phyloP scores from a whole-genome alignment of 352 stramenopile genomes.

The Phytophthora fragariae region DNA sequence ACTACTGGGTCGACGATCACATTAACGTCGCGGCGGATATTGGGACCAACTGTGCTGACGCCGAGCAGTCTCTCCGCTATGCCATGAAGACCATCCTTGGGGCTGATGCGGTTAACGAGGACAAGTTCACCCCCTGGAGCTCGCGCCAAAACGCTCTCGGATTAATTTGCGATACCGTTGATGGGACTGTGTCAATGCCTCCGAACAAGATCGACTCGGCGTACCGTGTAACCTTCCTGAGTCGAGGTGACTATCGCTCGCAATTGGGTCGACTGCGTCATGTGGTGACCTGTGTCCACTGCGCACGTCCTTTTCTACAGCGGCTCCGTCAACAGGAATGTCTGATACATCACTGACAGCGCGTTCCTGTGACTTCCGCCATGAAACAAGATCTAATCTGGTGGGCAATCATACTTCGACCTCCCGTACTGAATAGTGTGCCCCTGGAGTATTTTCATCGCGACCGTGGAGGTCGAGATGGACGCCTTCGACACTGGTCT shows the following conservation, averaged over 20 bases:
- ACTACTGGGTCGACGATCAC: slow-evolving; percentile 7
- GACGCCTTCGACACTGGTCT: slow-evolving; percentile 23
- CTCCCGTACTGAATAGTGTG: background rate
- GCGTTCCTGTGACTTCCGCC: background rate
- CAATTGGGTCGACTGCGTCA: background rate
- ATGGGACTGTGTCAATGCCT: background rate
- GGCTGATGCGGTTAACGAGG: background rate
- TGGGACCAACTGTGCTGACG: background rate
- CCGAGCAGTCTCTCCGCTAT: background rate
- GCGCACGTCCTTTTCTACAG: background rate
- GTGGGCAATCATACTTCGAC: background rate
- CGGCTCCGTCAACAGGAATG: background rate
- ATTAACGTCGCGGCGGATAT: slow-evolving; percentile 1
- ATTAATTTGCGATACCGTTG: background rate
- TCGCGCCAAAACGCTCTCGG: background rate
- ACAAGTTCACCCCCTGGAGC: background rate
- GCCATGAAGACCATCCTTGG: background rate
- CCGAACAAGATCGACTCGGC: background rate
- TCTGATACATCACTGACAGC: background rate
- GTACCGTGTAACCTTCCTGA: background rate
- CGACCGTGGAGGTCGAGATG: background rate
- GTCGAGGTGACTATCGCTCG: background rate
- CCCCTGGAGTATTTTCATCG: background rate
- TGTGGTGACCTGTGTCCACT: background rate
- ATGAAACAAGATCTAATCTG: background rate